Evolutionary conservation across 106 monocot species (phyloP), one percentile per base, ranked within the genome.

Genomic region (Iris macrosiphon): DNA sequence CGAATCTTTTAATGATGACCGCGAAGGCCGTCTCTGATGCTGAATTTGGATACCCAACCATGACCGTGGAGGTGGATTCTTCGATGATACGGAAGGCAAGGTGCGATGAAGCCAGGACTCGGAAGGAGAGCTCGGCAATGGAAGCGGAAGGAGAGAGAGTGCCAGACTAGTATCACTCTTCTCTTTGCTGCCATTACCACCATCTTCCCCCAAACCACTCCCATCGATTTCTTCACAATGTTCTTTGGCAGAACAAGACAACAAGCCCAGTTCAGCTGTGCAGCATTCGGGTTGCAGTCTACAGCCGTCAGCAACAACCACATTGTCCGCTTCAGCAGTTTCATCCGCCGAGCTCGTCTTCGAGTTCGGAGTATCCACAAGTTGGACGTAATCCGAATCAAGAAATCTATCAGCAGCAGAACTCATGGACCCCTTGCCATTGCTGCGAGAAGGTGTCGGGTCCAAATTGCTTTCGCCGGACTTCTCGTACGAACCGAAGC

Each of bases 31-130:
- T 50, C 66, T 79, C 40, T 28, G 68, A 21, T 19, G 34, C 52
- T 60, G 62, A 18, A 61, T 24, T 46, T 73, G 69, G 30, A 81
- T 62, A 5, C 80, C 80, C 6, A 80, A 62, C 25, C 76, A 72
- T 18, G 80, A 67, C 34, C 51, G 34, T 38, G 51, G 43, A n/a
- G 68, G 45, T 25, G 32, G 67, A 49, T 54, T 75, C 60, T 72
- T 84, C 11, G 75, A 49, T 7, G 76, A 77, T 16, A 84, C 64
- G 2, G 84, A 80, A 34, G 89, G 89, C 71, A 89, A 72, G 26
- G 84, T 72, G 6, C 72, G 76, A 30, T 35, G 70, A 23, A 90
- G 90, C 90, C 90, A 90, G 0, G 90, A 90, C 35, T 90, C 90
- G 17, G 84, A 78, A 3, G 90, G 90, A 40, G 80, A 67, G 52